Conservation (phyloP, 2,329 filamentous ascomycete species). For the Aspergillus ochraceoroseus region DNA sequence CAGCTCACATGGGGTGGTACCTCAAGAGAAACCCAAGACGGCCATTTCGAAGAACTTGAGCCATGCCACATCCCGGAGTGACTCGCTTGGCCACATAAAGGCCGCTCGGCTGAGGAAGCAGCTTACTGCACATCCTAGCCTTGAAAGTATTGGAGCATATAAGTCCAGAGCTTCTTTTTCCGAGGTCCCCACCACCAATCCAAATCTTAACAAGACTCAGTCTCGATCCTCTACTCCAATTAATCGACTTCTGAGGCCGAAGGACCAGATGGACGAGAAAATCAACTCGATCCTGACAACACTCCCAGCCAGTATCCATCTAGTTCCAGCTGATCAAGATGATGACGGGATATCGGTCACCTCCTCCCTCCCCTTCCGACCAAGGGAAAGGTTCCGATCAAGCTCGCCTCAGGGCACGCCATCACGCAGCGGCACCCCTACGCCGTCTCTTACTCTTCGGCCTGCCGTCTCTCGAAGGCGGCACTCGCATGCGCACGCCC, state of each 20-base stretch:
- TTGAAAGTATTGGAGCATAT: conserved; percentile 32
- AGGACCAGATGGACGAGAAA: conserved; percentile 71
- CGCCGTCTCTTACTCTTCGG: conserved; percentile 65
- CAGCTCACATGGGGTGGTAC: background rate
- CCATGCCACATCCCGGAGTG: conserved; percentile 14
- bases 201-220: conserved; percentile 17
- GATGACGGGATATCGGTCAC: conserved; percentile 30
- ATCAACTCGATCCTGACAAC: conserved; percentile 72
- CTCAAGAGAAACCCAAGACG: conserved; percentile 20
- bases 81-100: conserved; percentile 23
- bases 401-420: conserved; percentile 33
- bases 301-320: conserved; percentile 72
- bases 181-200: conserved; percentile 18
- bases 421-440: conserved; percentile 53
- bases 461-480: conserved; percentile 47
- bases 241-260: too few relatives aligned
- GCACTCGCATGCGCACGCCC: conserved; percentile 31
- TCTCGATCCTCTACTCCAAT: conserved; percentile 41
- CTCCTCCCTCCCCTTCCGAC: conserved; percentile 33
- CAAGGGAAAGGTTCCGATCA: conserved; percentile 42
- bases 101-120: conserved; percentile 28
- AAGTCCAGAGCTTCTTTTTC: conserved; percentile 24
- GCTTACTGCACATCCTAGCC: conserved; percentile 30
- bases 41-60: conserved; percentile 18
- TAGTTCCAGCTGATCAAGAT: conserved; percentile 52